Conservation (phyloP, 371 early-diverging fungal species). For the Amoeboaphelidium occidentale region DNA sequence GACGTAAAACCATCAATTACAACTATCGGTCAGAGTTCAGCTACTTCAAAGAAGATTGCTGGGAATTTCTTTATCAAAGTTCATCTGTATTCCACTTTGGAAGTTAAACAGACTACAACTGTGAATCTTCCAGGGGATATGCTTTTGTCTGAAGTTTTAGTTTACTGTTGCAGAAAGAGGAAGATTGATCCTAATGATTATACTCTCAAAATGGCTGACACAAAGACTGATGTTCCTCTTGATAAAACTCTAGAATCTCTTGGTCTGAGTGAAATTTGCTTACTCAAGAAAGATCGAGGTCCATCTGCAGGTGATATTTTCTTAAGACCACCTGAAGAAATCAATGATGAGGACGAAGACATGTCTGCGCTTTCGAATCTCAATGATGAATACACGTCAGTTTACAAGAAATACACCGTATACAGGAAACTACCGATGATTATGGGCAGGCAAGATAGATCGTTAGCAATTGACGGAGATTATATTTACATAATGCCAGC, state of each 20-base stretch:
- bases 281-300: conserved; percentile 34
- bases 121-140: conserved; percentile 44
- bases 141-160: conserved; percentile 51
- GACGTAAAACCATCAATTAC: conserved; percentile 1
- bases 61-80: conserved; percentile 20
- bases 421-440: conserved; percentile 43
- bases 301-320: conserved; percentile 21
- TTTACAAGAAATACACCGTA: conserved; percentile 32
- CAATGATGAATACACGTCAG: conserved; percentile 15
- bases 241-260: conserved; percentile 47
- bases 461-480: conserved; percentile 80
- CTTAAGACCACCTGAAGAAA: conserved; percentile 21
- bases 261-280: conserved; percentile 35
- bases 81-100: conserved; percentile 28
- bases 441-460: conserved; percentile 51
- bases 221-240: conserved; percentile 37
- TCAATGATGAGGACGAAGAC: conserved; percentile 2
- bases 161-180: conserved; percentile 57
- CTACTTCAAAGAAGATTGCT: too few species aligned
- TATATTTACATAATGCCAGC: conserved; percentile 69
- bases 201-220: conserved; percentile 48
- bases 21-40: conserved; percentile 1
- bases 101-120: conserved; percentile 58
- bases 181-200: conserved; percentile 56
- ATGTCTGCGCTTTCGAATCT: conserved; percentile 6